phyloP scores from a whole-genome alignment of 2,329 filamentous ascomycete species.

The Chrysoporthe deuterocubensis region DNA sequence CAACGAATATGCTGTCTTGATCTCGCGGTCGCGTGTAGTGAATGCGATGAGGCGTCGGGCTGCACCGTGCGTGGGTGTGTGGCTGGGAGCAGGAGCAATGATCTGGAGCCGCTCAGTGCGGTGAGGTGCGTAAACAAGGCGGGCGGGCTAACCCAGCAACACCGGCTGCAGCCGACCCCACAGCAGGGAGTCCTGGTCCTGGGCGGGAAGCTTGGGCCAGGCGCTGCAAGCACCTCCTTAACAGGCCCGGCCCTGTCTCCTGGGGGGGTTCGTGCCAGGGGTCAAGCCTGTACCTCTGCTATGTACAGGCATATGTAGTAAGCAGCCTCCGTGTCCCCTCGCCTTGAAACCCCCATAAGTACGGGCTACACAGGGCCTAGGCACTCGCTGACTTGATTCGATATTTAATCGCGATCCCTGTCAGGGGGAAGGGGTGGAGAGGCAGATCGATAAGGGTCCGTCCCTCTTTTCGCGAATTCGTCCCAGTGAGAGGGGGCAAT shows the following conservation, averaged over 20 bases:
- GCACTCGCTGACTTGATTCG: conserved; percentile 16
- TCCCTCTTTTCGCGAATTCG: conserved; percentile 17
- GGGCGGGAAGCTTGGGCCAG: conserved; percentile 17
- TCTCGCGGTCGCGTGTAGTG: not conserved
- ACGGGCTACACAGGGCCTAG: not conserved
- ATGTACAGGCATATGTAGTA: not conserved
- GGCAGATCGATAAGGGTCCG: conserved; percentile 27
- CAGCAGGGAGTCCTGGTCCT: conserved; percentile 18
- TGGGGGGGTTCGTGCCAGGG: not conserved
- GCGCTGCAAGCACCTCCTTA: conserved; percentile 14
- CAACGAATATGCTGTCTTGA: not conserved
- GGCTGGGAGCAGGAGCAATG: conserved; percentile 5
- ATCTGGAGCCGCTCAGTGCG: not conserved
- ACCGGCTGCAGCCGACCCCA: conserved; percentile 18
- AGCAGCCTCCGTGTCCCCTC: no score
- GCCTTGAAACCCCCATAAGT: not conserved
- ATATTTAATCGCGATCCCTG: conserved; percentile 17
- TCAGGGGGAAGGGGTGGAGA: conserved; percentile 23
- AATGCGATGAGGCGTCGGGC: not conserved
- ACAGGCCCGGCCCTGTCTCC: not conserved
- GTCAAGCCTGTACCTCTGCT: not conserved
- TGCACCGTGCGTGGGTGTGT: not conserved
- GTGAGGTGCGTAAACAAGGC: conserved; percentile 24
- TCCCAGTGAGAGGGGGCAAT: conserved; percentile 15
- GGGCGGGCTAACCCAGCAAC: conserved; percentile 27